Evolutionary conservation across 495 filamentous ascomycete genomes (phyloP).

Genomic region (Hyaloscypha finlandica): DNA sequence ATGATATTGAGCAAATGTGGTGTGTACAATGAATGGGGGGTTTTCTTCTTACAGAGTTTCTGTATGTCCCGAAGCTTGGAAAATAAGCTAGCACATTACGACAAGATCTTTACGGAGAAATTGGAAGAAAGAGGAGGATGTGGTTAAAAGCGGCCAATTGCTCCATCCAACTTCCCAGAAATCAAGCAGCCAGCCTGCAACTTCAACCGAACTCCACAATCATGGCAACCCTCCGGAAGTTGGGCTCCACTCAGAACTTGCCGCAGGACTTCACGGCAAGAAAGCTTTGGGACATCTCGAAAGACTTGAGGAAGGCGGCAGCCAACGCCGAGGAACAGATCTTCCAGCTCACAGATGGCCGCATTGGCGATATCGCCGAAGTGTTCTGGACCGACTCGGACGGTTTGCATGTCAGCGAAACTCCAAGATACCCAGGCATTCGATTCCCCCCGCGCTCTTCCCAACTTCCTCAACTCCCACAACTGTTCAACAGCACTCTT

Average conservation of each 20-base stretch:
- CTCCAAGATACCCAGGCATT: no score
- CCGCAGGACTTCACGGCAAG: background rate
- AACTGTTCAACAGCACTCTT: no score
- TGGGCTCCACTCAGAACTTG: background rate
- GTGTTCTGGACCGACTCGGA: background rate
- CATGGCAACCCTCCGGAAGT: background rate
- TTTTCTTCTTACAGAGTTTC: no score
- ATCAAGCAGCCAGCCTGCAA: background rate
- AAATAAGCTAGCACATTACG: no score
- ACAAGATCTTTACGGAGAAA: no score
- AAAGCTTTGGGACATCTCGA: background rate
- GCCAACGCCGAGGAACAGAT: background rate
- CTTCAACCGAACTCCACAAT: background rate
- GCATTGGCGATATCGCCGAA: background rate
- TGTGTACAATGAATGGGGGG: no score
- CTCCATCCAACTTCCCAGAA: background rate
- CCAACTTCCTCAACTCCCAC: background rate
- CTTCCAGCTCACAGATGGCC: background rate
- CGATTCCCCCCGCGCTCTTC: background rate
- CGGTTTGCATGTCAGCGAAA: no score
- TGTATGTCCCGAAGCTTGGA: no score
- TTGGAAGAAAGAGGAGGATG: background rate
- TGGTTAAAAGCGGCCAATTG: background rate
- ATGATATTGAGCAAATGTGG: no score
- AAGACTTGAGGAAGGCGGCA: background rate